Base-by-base conservation (phyloP, 2,329 filamentous ascomycete species). In the Pseudopithomyces chartarum region DNA sequence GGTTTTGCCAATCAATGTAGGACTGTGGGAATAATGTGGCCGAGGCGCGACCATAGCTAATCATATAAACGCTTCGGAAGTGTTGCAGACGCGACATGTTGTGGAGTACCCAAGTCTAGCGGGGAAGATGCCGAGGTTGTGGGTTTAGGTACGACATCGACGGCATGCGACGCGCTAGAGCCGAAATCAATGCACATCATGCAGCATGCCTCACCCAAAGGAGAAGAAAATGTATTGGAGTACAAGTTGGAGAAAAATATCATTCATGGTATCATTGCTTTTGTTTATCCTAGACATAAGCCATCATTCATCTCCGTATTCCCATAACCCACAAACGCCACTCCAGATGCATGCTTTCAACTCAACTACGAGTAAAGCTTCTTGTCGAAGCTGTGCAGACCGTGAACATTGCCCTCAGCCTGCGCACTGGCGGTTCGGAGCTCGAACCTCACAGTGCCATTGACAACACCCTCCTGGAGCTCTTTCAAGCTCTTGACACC, bases 361-460 rank as follows among this genome's bases (percentile, higher is more conserved):
- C n/a, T 55, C 48, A 26, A 60, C 62, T 87, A 97, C 70, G 92
- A 92, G 80, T 96, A 99, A 66, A 99, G 90, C 86, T 98, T 99
- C 90, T 99, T 99, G 84, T 98, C 95, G 77, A 96, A 98, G 76
- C 91, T 94, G 83, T 98, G 92, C 85, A 99, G 92, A 57, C 87
- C 87, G 81, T 98, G 96, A 60, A 99, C 93, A 75, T 94, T 95
- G 63, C 95, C 95, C 84, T 99, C 95, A 57, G 96, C 85, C 85
- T 97, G 92, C 49, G 95, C 95, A 78, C 92, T 97, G 58, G 92
- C 90, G 59, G 92, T 98, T 69, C 95, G 86, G 72, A 98, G 84
- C 84, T 99, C 95, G 75, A 99, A 99, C 71, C 95, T 87, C 54
- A 97, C 88, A 48, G 81, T 86, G 59, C 93, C 92, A 32, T 86